phyloP scores from a whole-genome alignment of 768 basidiomycete species.

The Serendipita sp. region DNA sequence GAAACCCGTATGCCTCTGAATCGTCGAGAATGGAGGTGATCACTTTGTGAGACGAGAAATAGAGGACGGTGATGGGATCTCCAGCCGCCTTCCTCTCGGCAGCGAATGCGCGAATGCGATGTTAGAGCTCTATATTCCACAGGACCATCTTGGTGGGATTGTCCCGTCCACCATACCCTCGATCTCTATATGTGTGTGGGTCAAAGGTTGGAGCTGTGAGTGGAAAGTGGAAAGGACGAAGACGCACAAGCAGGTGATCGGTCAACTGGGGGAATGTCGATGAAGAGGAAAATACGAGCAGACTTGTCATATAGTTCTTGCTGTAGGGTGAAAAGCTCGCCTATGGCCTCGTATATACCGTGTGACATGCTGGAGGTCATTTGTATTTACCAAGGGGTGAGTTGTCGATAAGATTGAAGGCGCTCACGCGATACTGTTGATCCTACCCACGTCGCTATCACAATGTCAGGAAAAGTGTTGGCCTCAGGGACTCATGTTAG shows the following conservation, averaged over 20 bases:
- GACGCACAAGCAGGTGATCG: constrained; percentile 28
- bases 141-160: constrained; percentile 13
- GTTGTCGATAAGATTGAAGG: constrained; percentile 21
- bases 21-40: constrained; percentile 36
- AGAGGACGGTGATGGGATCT: constrained; percentile 23
- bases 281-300: constrained; percentile 39
- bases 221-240: not conserved
- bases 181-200: not conserved
- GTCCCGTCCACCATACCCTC: not conserved
- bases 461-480: not conserved
- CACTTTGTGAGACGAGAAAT: constrained; percentile 33
- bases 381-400: not conserved
- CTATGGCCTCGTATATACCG: constrained; percentile 12
- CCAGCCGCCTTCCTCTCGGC: constrained; percentile 25
- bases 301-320: constrained; percentile 34
- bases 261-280: constrained; percentile 43
- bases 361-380: not conserved
- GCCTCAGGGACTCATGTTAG: not conserved
- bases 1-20: constrained; percentile 28
- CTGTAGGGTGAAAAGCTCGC: constrained; percentile 30
- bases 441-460: constrained; percentile 49
- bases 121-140: constrained; percentile 34
- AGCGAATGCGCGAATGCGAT: constrained; percentile 24
- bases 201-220: not conserved
- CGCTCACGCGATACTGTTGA: constrained; percentile 38